Base-by-base conservation (phyloP, 768 basidiomycete genomes). In the Xanthoconium stramineum region DNA sequence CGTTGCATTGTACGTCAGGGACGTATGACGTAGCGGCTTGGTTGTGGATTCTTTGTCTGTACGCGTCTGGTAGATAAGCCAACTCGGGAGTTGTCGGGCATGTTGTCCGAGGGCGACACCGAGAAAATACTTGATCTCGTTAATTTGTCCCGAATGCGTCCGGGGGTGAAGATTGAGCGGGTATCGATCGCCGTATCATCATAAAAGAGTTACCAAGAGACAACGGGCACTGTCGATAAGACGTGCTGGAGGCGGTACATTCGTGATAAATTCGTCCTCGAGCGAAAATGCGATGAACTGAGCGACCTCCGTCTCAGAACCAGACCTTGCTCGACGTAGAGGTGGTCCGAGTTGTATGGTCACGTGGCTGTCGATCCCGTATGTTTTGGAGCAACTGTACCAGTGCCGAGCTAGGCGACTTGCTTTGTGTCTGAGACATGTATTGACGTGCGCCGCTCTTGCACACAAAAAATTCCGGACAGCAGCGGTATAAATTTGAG, bases 361-460 rank as follows among this genome's bases (percentile, higher is more conserved):
- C 59, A 60, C 59, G 58, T 61, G 59, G 5, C 14, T 24, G 24
- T 24, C 24, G 24, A 24, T 24, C 24, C 24, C 4, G 24, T 24
- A 24, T 24, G 24, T 24, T 24, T 24, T 24, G 24, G 24, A 24
- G 24, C 24, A 24, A 24, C 24, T 24, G 24, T n/a, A n/a, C 2
- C 24, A 4, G 24, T 24, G 24, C 24, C 24, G 2, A 24, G 24
- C 24, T 30, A 45, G 30, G 44, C 28, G 44, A 38, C 12, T 35
- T 65, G 50, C 63, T 51, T 65, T 65, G 53, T 64, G 47, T 42
- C 20, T 55, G 59, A 65, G 59, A 63, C 62, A 50, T 47, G 8
- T 9, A 19, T 7, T 17, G 11, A 14, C 20, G 20, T 20, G 39
- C 39, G 19, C 24, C 24, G 50, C 52, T 43, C 32, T 33, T 35